Evolutionary conservation across 768 basidiomycete species (phyloP).

Genomic region (Leccinum variicolor): DNA sequence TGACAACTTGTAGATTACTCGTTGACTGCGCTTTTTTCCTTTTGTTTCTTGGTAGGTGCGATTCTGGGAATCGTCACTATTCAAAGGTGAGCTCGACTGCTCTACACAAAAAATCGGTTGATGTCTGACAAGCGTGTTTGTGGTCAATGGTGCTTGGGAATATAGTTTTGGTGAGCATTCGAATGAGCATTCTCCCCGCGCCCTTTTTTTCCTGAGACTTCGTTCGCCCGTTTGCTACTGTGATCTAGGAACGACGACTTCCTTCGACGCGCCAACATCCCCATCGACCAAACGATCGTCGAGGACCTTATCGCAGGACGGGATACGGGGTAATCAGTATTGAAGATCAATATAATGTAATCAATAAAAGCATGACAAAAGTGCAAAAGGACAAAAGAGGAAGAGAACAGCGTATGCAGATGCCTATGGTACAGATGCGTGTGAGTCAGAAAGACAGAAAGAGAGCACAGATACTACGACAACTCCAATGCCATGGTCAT

Average conservation of each 20-base stretch:
- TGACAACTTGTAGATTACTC: neutral
- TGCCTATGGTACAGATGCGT: slow-evolving; percentile 32
- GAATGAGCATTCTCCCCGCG: neutral
- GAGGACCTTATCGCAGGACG: slow-evolving; percentile 34
- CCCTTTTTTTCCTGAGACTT: neutral
- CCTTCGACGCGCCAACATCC: slow-evolving; percentile 39
- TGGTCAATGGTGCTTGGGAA: no score
- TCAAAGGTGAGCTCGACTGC: slow-evolving; percentile 61
- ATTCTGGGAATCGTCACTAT: slow-evolving; percentile 89
- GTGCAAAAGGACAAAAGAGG: neutral
- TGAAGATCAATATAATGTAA: slow-evolving; percentile 5
- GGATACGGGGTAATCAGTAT: neutral
- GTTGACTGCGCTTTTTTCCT: neutral
- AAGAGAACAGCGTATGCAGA: slow-evolving; percentile 14
- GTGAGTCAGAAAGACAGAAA: neutral
- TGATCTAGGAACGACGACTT: slow-evolving; percentile 50
- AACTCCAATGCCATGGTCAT: neutral
- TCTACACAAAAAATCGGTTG: neutral
- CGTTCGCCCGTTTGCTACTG: neutral
- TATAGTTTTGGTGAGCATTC: slow-evolving; percentile 47
- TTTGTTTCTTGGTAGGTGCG: slow-evolving; percentile 51
- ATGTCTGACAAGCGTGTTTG: neutral
- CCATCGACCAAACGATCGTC: slow-evolving; percentile 38
- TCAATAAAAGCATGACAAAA: slow-evolving; percentile 4
- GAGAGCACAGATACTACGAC: neutral